Conservation (phyloP, 805 yeast species). For the Torulaspora quercuum region DNA sequence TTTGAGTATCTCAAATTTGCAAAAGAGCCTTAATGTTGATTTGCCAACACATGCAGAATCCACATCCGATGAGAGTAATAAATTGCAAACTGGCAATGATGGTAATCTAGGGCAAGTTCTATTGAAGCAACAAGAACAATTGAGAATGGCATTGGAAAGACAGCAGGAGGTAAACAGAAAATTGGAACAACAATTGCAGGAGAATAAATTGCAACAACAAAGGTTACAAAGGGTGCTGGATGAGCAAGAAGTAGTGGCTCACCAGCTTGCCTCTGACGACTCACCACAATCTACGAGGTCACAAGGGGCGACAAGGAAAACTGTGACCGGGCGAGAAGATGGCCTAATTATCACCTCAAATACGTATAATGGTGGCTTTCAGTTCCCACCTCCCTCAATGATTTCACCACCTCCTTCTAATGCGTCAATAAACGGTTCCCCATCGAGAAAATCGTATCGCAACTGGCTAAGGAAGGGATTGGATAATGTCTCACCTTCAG, state of each 20-base stretch:
- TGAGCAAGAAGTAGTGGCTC: slow-evolving; percentile 23
- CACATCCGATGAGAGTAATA: not conserved
- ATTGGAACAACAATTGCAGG: slow-evolving; percentile 30
- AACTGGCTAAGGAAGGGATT: slow-evolving; percentile 1
- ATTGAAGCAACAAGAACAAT: slow-evolving; percentile 29
- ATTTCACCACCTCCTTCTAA: slow-evolving; percentile 25
- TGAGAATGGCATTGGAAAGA: slow-evolving; percentile 29
- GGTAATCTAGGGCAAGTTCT: slow-evolving; percentile 19
- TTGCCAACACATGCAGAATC: not conserved
- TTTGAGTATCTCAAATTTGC: slow-evolving; percentile 53
- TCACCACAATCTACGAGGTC: slow-evolving; percentile 10
- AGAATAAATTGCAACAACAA: slow-evolving; percentile 32
- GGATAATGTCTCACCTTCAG: slow-evolving; percentile 3
- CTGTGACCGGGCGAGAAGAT: slow-evolving; percentile 8
- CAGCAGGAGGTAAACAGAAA: slow-evolving; percentile 32
- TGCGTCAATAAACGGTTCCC: slow-evolving; percentile 31
- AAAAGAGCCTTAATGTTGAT: slow-evolving; percentile 15
- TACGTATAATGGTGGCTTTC: slow-evolving; percentile 33
- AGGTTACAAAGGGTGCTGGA: slow-evolving; percentile 27
- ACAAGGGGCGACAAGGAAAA: slow-evolving; percentile 12
- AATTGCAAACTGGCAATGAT: slow-evolving; percentile 28
- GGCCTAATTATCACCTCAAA: slow-evolving; percentile 33
- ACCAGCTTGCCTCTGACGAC: slow-evolving; percentile 12
- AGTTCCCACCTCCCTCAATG: slow-evolving; percentile 35
- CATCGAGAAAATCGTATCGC: slow-evolving; percentile 15